Evolutionary conservation across 495 filamentous ascomycete genomes (phyloP).

Genomic region (Glarea lozoyensis): DNA sequence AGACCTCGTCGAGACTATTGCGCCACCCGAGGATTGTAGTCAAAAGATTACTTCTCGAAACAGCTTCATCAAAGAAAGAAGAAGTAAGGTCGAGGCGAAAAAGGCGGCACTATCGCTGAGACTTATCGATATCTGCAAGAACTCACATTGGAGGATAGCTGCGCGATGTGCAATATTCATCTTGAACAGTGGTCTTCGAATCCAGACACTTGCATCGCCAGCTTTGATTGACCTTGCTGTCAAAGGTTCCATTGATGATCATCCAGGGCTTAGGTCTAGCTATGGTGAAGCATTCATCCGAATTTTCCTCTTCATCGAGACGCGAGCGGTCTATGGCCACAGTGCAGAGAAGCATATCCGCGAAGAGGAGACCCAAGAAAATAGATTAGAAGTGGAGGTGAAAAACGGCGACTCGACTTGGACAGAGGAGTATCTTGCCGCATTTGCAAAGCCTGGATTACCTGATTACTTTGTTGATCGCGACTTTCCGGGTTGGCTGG

Average conservation of each 20-base stretch:
- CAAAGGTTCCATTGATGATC: slow-evolving; percentile 76
- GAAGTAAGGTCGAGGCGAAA: slow-evolving; percentile 66
- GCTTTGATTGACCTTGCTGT: slow-evolving; percentile 79
- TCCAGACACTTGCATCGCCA: slow-evolving; percentile 74
- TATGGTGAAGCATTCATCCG: slow-evolving; percentile 74
- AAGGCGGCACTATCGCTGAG: slow-evolving; percentile 75
- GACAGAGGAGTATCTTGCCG: slow-evolving; percentile 66
- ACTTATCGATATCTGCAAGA: slow-evolving; percentile 64
- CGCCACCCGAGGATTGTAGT: slow-evolving; percentile 52
- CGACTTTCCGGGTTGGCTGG: slow-evolving; percentile 95
- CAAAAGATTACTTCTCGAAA: slow-evolving; percentile 55
- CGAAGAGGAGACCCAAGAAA: slow-evolving; percentile 63
- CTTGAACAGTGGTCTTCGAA: slow-evolving; percentile 77
- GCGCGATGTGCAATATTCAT: slow-evolving; percentile 81
- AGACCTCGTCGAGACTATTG: slow-evolving; percentile 60
- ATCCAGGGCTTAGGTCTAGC: slow-evolving; percentile 73
- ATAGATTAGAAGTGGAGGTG: slow-evolving; percentile 66
- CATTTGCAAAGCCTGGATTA: slow-evolving; percentile 65
- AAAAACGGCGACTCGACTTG: slow-evolving; percentile 62
- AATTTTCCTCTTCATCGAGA: slow-evolving; percentile 74
- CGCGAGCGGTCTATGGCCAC: slow-evolving; percentile 77
- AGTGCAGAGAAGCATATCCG: slow-evolving; percentile 76
- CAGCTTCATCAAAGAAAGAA: slow-evolving; percentile 61
- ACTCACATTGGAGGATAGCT: slow-evolving; percentile 93
- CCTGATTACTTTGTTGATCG: slow-evolving; percentile 83